These are phyloP conservation scores for Xanthoconium separans DNA, from an alignment of 1,284 basidiomycete genomes.

Conservation along the genomic window DNA sequence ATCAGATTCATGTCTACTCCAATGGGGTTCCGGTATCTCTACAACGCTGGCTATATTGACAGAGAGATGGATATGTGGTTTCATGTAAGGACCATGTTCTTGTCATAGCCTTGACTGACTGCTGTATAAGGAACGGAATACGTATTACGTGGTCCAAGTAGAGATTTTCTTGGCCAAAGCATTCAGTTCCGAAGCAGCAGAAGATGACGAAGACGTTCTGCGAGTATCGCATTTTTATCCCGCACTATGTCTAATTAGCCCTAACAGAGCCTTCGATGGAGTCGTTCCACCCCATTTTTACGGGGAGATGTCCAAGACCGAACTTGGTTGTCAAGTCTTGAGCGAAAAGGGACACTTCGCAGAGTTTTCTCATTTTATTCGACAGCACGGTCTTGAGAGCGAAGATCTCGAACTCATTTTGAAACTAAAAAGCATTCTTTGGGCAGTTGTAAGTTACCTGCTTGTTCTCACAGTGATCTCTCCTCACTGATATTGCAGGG, in stretches of 20 bases:
- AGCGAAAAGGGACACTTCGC: slow-evolving; percentile 88
- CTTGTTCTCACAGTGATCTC: neutral
- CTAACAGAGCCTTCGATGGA: slow-evolving; percentile 72
- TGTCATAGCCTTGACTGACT: slow-evolving; percentile 8
- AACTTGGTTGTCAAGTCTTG: slow-evolving; percentile 88
- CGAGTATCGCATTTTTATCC: slow-evolving; percentile 30
- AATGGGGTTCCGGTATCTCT: slow-evolving; percentile 89
- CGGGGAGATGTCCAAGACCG: slow-evolving; percentile 95
- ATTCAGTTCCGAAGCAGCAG: slow-evolving; percentile 57
- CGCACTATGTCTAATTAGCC: slow-evolving; percentile 1
- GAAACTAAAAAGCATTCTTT: slow-evolving; percentile 93
- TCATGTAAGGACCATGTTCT: slow-evolving; percentile 54
- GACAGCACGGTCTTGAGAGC: slow-evolving; percentile 82
- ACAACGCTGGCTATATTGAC: slow-evolving; percentile 90
- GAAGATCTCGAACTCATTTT: slow-evolving; percentile 82
- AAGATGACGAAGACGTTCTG: slow-evolving; percentile 68
- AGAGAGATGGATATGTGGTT: slow-evolving; percentile 97
- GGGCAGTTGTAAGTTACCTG: slow-evolving; percentile 80
- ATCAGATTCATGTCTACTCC: slow-evolving; percentile 92
- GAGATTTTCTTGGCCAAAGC: slow-evolving; percentile 83
- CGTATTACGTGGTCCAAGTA: slow-evolving; percentile 83
- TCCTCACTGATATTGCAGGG: slow-evolving; percentile 55
- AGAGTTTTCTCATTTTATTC: slow-evolving; percentile 90
- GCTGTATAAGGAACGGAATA: slow-evolving; percentile 71
- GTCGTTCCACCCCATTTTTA: slow-evolving; percentile 95